phyloP scores from a whole-genome alignment of 106 monocot genomes.

The Alisma plantagoaquatica region DNA sequence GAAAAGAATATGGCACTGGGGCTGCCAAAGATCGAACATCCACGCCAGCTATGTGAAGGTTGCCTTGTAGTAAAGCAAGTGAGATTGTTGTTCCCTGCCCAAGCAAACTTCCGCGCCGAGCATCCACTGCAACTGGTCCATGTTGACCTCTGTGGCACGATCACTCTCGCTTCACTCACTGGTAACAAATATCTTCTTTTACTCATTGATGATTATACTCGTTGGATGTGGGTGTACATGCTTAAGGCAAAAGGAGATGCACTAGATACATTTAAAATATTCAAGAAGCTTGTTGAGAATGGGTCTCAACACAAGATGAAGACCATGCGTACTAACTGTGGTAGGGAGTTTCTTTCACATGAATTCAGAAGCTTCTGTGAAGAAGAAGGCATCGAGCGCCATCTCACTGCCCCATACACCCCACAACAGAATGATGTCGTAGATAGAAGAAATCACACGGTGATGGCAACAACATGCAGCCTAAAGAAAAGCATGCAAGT shows the following conservation, averaged over 20 bases:
- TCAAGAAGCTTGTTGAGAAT: not conserved
- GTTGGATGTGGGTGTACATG: conserved; percentile 6
- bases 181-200: conserved; percentile 1
- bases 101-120: conserved; percentile 2
- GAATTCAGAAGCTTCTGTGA: conserved; percentile 3
- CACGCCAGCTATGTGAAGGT: not conserved
- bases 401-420: conserved; percentile 7
- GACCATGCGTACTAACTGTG: conserved; percentile 1
- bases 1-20: not conserved
- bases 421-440: conserved; percentile 11
- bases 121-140: conserved; percentile 7
- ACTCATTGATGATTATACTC: conserved; percentile 2
- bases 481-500: conserved; percentile 11
- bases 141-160: conserved; percentile 6
- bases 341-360: conserved; percentile 1
- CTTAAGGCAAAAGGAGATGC: not conserved
- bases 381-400: conserved; percentile 6
- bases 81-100: conserved; percentile 6
- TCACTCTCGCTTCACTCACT: not conserved
- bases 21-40: not conserved
- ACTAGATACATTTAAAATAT: not conserved
- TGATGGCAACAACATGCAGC: conserved; percentile 6
- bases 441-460: conserved; percentile 8
- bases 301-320: not conserved
- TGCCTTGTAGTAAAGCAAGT: conserved; percentile 5